phyloP scores from a whole-genome alignment of 2,329 filamentous ascomycete species.

The Talaromyces sp. region DNA sequence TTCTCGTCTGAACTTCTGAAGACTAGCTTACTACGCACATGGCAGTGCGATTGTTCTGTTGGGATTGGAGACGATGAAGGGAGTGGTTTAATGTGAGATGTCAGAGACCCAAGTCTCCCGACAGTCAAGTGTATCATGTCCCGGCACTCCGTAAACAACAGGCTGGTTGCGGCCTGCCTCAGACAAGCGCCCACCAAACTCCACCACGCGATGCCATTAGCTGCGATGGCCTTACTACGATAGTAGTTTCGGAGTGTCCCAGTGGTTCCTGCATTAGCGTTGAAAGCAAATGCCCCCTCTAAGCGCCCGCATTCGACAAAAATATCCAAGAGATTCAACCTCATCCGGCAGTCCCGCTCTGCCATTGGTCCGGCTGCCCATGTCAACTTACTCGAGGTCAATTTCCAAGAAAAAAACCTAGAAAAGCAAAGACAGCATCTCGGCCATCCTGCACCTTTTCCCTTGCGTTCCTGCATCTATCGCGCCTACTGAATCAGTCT shows the following conservation, averaged over 20 bases:
- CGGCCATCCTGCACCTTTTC: not conserved
- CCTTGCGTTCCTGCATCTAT: constrained; percentile 3
- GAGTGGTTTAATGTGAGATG: not conserved
- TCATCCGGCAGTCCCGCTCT: constrained; percentile 1
- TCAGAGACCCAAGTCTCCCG: not conserved
- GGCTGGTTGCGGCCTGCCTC: not conserved
- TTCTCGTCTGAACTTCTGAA: not conserved
- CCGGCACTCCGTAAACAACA: constrained; percentile 2
- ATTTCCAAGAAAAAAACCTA: not conserved
- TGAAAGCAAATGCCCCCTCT: not conserved
- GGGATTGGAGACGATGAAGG: not conserved
- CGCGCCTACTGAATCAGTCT: constrained; percentile 11
- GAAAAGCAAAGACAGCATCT: not conserved
- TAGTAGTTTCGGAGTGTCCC: not conserved
- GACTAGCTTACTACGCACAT: too few species aligned
- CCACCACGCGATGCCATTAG: constrained; percentile 1
- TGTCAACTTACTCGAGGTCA: not conserved
- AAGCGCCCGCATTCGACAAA: constrained; percentile 15
- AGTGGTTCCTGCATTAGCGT: constrained; percentile 15
- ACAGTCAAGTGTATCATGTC: not conserved
- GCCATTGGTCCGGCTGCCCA: not conserved
- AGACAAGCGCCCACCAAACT: constrained; percentile 10
- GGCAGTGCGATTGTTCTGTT: not conserved
- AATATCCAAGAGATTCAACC: constrained; percentile 5
- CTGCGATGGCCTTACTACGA: not conserved